Base-by-base conservation (phyloP, 169 alveolate species). In the Babesia bovis region DNA sequence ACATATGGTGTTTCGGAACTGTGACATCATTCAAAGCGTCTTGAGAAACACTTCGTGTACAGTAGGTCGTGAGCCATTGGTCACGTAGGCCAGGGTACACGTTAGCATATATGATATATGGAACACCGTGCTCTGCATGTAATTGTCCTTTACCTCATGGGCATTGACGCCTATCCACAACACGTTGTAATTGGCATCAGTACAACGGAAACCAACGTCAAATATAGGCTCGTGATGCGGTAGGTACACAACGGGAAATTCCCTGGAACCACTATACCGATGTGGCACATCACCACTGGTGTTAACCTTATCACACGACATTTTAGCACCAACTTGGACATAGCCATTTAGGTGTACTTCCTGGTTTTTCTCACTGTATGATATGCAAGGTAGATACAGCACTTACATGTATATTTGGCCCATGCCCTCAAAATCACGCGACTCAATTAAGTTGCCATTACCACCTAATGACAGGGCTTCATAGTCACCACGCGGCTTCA, bases 81-180 rank as follows among this genome's bases (percentile, higher is more conserved):
- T 47, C 13, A 44, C 33, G 60, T 63, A 63, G 17, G 61, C 44
- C 19, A 45, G 47, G 19, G 32, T 23, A 23, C 73, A 63, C 33
- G 41, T 17, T 42, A 45, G 47, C 1, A 33, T 0, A 5, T 60
- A 47, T 0, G 42, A 36, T 26, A 63, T 4, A 28, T 44, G 28
- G 53, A 63, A 63, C 50, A 32, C 60, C 1, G 10, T 17, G 2
- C 61, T 45, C n/a, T 63, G 47, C 4, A 63, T 45, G 6, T n/a
- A 40, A 21, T 21, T 23, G 12, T 17, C 6, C n/a, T 63, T 63
- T 9, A 10, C 30, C n/a, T n/a, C 19, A 26, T 58, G 15, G 10
- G 73, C 73, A 41, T 44, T 45, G 33, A 47, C 60, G 5, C 73
- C 73, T 49, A 63, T 63, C 52, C 44, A 63, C 2, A 63, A 32